A percentile compares a stretch with the other conserved stretches of the same genome.
Evolutionary conservation across 257 asterid genomes (phyloP).

Genomic region (Sherardia arvensis): DNA sequence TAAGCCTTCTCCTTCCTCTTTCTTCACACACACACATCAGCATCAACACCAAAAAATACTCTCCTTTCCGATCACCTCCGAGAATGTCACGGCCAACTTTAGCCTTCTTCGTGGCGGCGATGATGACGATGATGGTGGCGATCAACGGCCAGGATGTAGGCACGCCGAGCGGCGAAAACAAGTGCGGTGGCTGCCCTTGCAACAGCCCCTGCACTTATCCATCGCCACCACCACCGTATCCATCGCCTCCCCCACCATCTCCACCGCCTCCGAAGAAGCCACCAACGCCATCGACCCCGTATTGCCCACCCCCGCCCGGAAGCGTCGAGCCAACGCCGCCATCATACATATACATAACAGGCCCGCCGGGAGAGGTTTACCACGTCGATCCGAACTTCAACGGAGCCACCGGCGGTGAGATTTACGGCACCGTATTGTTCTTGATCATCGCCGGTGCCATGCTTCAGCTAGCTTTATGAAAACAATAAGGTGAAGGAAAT

Average conservation of each 20-base stretch:
- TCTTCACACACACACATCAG: not conserved
- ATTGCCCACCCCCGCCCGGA: slow-evolving; percentile 66
- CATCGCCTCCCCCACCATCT: slow-evolving; percentile 10
- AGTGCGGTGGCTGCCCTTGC: slow-evolving; percentile 77
- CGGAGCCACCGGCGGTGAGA: slow-evolving; percentile 3
- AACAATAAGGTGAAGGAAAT: slow-evolving; percentile 2
- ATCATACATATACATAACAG: slow-evolving; percentile 45
- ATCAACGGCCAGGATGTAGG: slow-evolving; percentile 18
- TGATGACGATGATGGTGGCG: not conserved
- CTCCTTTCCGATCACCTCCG: no score
- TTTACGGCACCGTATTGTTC: slow-evolving; percentile 5
- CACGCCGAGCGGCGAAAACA: slow-evolving; percentile 38
- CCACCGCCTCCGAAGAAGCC: slow-evolving; percentile 28
- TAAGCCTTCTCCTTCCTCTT: slow-evolving; percentile 4
- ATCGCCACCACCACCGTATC: slow-evolving; percentile 26
- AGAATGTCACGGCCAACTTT: slow-evolving; percentile 10
- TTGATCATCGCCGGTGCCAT: slow-evolving; percentile 14
- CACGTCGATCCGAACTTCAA: slow-evolving; percentile 22
- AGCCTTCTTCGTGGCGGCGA: slow-evolving; percentile 11
- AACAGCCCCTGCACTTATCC: slow-evolving; percentile 40
- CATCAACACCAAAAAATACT: no score
- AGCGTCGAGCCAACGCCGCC: slow-evolving; percentile 37
- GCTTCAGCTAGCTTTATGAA: slow-evolving; percentile 10
- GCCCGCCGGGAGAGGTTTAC: slow-evolving; percentile 64
- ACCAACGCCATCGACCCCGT: slow-evolving; percentile 21